A percentile compares a stretch with the other conserved stretches of the same genome.
These are phyloP conservation scores for Haplosporangium sp. DNA, from an alignment of 371 early-diverging fungal genomes.

Conservation along the genomic window DNA sequence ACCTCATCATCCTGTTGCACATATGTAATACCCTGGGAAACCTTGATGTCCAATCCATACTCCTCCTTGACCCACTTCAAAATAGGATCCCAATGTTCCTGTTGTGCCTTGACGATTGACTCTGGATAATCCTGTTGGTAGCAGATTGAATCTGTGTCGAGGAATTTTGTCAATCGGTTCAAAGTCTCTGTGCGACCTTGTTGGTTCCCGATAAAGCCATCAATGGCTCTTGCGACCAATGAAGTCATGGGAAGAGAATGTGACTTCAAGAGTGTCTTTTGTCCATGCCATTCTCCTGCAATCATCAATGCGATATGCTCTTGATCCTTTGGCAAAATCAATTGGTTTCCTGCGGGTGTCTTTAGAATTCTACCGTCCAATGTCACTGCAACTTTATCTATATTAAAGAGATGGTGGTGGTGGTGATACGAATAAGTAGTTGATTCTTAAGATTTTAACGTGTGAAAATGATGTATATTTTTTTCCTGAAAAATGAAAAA, in stretches of 20 bases:
- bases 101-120: constrained; percentile 80
- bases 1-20: constrained; percentile 75
- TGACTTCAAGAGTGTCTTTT: constrained; percentile 79
- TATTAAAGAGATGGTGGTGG: not conserved
- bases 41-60: constrained; percentile 77
- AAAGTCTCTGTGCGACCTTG: constrained; percentile 73
- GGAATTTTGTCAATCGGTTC: constrained; percentile 79
- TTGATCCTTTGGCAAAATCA: constrained; percentile 71
- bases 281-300: constrained; percentile 95
- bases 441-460: no score
- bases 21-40: constrained; percentile 79
- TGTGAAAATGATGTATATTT: no score
- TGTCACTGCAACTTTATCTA: constrained; percentile 69
- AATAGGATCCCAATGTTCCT: constrained; percentile 86
- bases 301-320: constrained; percentile 81
- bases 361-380: constrained; percentile 88
- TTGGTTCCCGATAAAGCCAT: constrained; percentile 71
- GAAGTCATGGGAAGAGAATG: constrained; percentile 94
- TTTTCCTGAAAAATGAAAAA: not conserved
- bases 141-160: constrained; percentile 92
- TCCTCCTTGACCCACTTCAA: constrained; percentile 78
- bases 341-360: constrained; percentile 82
- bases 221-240: constrained; percentile 84
- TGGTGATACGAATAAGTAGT: no score
- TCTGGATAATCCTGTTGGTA: constrained; percentile 87